Evolutionary conservation across 495 filamentous ascomycete genomes (phyloP).

Genomic region (Penicillium nucicola): DNA sequence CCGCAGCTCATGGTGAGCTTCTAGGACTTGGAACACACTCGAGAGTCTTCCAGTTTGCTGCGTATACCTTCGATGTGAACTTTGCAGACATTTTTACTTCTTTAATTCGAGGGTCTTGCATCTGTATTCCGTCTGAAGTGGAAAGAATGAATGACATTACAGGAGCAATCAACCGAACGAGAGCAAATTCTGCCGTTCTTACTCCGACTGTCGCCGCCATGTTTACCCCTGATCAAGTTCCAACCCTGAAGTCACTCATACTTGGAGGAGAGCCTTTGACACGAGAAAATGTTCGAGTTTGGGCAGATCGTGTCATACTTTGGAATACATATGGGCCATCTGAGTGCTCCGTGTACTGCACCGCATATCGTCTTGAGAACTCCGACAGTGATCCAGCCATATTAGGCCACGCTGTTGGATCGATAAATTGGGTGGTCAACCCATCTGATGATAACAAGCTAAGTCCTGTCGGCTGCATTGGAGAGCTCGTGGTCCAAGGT

Average conservation of each 20-base stretch:
- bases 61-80: slow-evolving; percentile 35
- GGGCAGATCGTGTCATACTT: slow-evolving; percentile 43
- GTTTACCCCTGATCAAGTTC: slow-evolving; percentile 26
- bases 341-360: slow-evolving; percentile 15
- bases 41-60: slow-evolving; percentile 36
- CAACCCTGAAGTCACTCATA: slow-evolving; percentile 26
- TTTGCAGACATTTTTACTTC: slow-evolving; percentile 36
- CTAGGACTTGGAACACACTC: neutral
- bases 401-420: slow-evolving; percentile 17
- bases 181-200: slow-evolving; percentile 27
- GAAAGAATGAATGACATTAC: slow-evolving; percentile 18
- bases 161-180: slow-evolving; percentile 23
- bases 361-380: neutral
- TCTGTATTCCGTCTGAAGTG: slow-evolving; percentile 34
- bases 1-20: neutral
- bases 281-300: slow-evolving; percentile 33
- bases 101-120: slow-evolving; percentile 30
- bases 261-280: slow-evolving; percentile 39
- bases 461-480: slow-evolving; percentile 32
- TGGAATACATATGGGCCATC: neutral
- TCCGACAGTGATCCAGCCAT: neutral
- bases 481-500: slow-evolving; percentile 45
- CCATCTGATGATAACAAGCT: slow-evolving; percentile 23
- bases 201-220: slow-evolving; percentile 35
- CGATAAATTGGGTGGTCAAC: slow-evolving; percentile 39